Evolutionary conservation across 805 yeast species (phyloP), one percentile per base, ranked within the genome.

Genomic region (Saturnispora galanensis): DNA sequence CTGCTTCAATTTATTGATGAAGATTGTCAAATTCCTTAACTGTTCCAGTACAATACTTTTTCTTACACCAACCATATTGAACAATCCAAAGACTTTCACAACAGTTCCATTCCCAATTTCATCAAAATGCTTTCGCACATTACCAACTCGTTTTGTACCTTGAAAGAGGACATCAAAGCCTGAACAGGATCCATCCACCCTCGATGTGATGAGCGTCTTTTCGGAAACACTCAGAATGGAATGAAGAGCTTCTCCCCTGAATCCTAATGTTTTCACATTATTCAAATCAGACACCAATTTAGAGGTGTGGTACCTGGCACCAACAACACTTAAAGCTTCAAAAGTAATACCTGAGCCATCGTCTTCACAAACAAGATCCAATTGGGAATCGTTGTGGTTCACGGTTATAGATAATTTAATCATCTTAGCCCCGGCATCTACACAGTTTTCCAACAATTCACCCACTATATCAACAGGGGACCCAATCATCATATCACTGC

Each of bases 231-330:
- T 65, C n/a, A 74, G 59, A 3, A 86, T 62, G 0, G 81, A 69
- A 42, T 69, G 65, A 13, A 86, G 51, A 0, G 93, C 83, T 52
- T 80, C 84, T 1, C 95, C 95, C 40, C 84, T 68, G 55, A 79
- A 84, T 1, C 95, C 95, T 50, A 69, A 74, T 0, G 81, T 74
- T 1, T 43, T 42, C 3, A 71, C 57, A 0, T 40, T 13, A 11
- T 52, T 55, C 31, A 81, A 53, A 16, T 70, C 75, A 1, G 60
- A 18, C 3, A 30, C 5, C 21, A 42, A 37, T 52, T 81, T 84
- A 0, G 89, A 79, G 0, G 90, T 81, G 45, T 62, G 63, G 53
- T 74, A 66, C 15, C 69, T 60, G 11, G 50, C 40, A 0, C 83
- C 87, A 1, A 83, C 55, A 2, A 51, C 34, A 1, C 53, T 61